Evolutionary conservation across 768 basidiomycete genomes (phyloP).

Genomic region (Pleurotus sapidus): DNA sequence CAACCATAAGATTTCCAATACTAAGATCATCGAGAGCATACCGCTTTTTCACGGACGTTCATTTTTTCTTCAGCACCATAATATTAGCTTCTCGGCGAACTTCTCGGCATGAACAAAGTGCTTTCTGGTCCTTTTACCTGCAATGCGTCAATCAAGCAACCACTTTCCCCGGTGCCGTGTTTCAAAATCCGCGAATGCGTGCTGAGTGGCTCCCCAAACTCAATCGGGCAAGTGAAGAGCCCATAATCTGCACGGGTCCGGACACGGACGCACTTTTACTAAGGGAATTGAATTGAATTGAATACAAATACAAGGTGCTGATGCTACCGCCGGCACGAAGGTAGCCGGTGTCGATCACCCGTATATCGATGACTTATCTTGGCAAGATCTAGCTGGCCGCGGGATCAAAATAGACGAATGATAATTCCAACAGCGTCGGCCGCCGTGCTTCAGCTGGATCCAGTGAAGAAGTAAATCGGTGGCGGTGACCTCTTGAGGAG

Average conservation of each 20-base stretch:
- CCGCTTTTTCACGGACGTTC: too few species aligned
- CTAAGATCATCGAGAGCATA: too few species aligned
- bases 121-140: too few species aligned
- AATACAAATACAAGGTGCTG: slow-evolving; percentile 1
- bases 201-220: background rate
- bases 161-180: background rate
- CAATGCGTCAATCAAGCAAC: too few species aligned
- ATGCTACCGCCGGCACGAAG: background rate
- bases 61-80: too few species aligned
- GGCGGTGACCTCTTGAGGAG: background rate
- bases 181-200: slow-evolving; percentile 3
- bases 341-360: slow-evolving; percentile 4
- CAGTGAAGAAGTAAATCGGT: background rate
- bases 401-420: background rate
- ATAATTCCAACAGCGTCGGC: too few species aligned
- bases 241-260: background rate
- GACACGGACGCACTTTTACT: background rate
- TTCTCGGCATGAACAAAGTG: too few species aligned
- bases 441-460: background rate
- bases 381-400: slow-evolving; percentile 4
- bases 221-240: background rate
- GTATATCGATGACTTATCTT: background rate
- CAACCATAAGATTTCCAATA: too few species aligned
- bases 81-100: too few species aligned
- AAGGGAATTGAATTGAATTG: slow-evolving; percentile 2